These are phyloP conservation scores for Kwoniella sp. DNA, from an alignment of 768 basidiomycete genomes.

Conservation along the genomic window DNA sequence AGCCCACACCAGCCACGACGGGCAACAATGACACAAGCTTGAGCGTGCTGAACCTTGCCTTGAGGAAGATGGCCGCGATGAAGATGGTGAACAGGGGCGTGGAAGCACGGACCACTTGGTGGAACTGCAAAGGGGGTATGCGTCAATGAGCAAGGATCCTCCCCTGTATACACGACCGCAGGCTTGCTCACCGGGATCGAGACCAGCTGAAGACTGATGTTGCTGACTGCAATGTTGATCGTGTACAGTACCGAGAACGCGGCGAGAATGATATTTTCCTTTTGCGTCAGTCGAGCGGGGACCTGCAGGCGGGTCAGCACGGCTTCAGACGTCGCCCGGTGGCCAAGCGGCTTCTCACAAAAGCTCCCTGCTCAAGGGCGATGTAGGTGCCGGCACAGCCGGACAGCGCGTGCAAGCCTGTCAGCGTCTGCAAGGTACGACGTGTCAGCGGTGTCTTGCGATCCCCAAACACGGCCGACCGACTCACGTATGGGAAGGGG, in stretches of 20 bases:
- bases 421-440: constrained; percentile 60
- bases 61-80: constrained; percentile 67
- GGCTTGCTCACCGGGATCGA: constrained; percentile 75
- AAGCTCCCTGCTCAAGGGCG: constrained; percentile 60
- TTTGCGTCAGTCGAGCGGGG: constrained; percentile 57
- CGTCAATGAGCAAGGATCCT: not conserved
- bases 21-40: constrained; percentile 74
- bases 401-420: constrained; percentile 82
- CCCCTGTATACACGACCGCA: too few species aligned
- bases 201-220: constrained; percentile 79
- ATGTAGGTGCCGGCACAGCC: constrained; percentile 75
- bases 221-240: constrained; percentile 90
- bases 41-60: constrained; percentile 57
- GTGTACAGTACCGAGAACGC: constrained; percentile 88
- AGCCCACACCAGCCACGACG: constrained; percentile 81
- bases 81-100: constrained; percentile 88
- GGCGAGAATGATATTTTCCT: constrained; percentile 62
- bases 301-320: constrained; percentile 35
- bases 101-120: constrained; percentile 90
- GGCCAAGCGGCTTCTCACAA: constrained; percentile 48
- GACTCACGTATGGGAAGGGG: constrained; percentile 76
- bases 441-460: too few species aligned
- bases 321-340: not conserved
- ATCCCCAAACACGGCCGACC: not conserved
- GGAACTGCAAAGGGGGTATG: too few species aligned